Evolutionary conservation across 2,329 filamentous ascomycete genomes (phyloP).

Genomic region (Hymenoscyphus repandus): DNA sequence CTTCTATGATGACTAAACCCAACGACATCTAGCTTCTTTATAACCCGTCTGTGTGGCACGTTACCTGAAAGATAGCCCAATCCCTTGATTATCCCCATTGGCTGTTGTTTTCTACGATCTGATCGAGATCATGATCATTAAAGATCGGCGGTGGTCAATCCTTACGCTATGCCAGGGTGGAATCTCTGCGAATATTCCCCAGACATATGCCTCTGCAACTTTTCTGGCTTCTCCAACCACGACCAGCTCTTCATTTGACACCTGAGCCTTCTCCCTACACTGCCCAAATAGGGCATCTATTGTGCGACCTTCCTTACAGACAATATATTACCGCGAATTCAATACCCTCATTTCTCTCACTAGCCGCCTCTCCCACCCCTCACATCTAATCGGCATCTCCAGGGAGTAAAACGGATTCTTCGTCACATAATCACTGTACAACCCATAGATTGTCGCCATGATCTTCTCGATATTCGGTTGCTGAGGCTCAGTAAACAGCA

Average conservation of each 20-base stretch:
- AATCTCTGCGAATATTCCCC: not conserved
- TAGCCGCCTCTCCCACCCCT: constrained; percentile 87
- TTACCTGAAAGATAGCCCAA: too few relatives aligned
- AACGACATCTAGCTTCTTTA: too few relatives aligned
- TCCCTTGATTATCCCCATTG: too few relatives aligned
- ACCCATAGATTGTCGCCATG: constrained; percentile 81
- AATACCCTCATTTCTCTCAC: constrained; percentile 72
- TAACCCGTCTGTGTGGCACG: too few relatives aligned
- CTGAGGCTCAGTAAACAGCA: constrained; percentile 81
- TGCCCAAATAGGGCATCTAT: not conserved
- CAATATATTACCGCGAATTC: constrained; percentile 47
- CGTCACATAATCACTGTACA: constrained; percentile 97
- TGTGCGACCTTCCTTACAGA: constrained; percentile 23
- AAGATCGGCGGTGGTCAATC: too few relatives aligned
- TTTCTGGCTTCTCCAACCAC: too few relatives aligned
- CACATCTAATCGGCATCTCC: constrained; percentile 95
- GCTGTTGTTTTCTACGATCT: too few relatives aligned
- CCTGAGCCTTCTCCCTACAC: too few relatives aligned
- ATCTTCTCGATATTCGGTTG: constrained; percentile 76
- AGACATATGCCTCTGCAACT: too few relatives aligned
- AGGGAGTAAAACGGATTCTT: constrained; percentile 99
- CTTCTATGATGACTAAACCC: not conserved
- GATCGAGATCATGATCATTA: too few relatives aligned
- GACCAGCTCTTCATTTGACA: too few relatives aligned
- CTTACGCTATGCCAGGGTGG: not conserved